Conservation (phyloP, 495 filamentous ascomycete genomes). For the Penicillium samsonianum region DNA sequence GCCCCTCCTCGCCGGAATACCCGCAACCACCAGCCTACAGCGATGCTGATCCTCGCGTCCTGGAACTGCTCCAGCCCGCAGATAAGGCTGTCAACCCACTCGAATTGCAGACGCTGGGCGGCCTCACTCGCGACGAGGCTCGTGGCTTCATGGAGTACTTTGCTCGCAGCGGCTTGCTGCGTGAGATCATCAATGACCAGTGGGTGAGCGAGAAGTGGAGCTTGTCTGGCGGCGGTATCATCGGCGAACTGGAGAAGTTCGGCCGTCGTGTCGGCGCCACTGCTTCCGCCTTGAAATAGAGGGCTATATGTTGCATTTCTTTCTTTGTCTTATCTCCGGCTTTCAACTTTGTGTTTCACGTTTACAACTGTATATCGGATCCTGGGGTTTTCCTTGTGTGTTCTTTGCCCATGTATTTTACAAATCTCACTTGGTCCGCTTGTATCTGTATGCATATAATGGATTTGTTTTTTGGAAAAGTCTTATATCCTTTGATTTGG, state of each 20-base stretch:
- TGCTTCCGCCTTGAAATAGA: conserved; percentile 15
- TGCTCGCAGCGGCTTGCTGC: conserved; percentile 78
- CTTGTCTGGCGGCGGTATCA: conserved; percentile 74
- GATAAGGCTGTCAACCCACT: conserved; percentile 40
- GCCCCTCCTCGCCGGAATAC: conserved; percentile 37
- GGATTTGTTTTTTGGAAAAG: conserved; percentile 27
- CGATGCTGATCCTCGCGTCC: conserved; percentile 66
- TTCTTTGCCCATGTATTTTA: conserved; percentile 38
- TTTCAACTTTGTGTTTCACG: conserved; percentile 6
- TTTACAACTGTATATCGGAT: conserved; percentile 30
- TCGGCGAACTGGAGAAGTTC: conserved; percentile 78
- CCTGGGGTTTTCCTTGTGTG: conserved; percentile 18
- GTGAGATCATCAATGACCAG: conserved; percentile 65
- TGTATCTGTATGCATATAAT: conserved; percentile 46
- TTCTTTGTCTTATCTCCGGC: conserved; percentile 6
- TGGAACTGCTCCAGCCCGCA: conserved; percentile 47
- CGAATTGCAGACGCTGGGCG: conserved; percentile 60
- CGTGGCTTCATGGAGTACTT: conserved; percentile 89
- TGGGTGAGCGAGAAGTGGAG: conserved; percentile 84
- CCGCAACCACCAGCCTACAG: conserved; percentile 64
- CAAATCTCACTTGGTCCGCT: conserved; percentile 27
- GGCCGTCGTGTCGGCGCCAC: conserved; percentile 50
- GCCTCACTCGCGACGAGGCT: conserved; percentile 73
- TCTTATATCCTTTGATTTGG: not conserved
- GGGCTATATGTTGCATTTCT: conserved; percentile 14